Evolutionary conservation across 768 basidiomycete genomes (phyloP).

Genomic region (Serendipita indica): DNA sequence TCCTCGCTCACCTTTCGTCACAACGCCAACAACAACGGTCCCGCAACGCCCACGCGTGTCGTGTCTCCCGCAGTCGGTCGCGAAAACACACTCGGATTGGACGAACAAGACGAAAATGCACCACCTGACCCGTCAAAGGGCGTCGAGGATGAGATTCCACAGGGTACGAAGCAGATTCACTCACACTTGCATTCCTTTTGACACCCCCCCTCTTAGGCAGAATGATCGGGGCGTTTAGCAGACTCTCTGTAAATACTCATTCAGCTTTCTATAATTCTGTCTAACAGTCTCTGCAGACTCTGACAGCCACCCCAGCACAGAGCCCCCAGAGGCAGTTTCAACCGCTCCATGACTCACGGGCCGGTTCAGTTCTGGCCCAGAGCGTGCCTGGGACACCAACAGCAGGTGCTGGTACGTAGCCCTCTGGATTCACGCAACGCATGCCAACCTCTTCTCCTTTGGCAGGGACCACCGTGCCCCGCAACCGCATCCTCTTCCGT

Average conservation of each 20-base stretch:
- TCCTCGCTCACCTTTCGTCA: background rate
- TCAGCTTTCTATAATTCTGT: too few relatives aligned
- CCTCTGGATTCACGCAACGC: too few relatives aligned
- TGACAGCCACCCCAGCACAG: background rate
- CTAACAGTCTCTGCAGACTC: too few relatives aligned
- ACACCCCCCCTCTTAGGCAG: too few relatives aligned
- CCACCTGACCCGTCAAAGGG: constrained; percentile 1
- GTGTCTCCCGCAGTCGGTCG: background rate
- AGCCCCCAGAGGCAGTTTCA: background rate
- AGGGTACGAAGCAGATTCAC: too few relatives aligned
- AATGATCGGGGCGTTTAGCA: too few relatives aligned
- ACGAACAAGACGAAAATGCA: background rate
- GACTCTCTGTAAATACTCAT: too few relatives aligned
- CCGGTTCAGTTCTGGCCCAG: background rate
- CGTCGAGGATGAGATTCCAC: background rate
- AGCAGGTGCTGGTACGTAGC: too few relatives aligned
- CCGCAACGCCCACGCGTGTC: background rate
- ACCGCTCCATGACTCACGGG: background rate
- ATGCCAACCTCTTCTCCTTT: too few relatives aligned
- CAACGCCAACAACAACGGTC: background rate
- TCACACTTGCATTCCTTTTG: too few relatives aligned
- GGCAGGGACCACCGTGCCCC: constrained; percentile 15
- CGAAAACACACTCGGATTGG: background rate
- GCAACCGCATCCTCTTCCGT: constrained; percentile 35
- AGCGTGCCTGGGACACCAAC: background rate